Conservation (phyloP, 1,139 yeast genomes). For the Waltiozyma sp. region DNA sequence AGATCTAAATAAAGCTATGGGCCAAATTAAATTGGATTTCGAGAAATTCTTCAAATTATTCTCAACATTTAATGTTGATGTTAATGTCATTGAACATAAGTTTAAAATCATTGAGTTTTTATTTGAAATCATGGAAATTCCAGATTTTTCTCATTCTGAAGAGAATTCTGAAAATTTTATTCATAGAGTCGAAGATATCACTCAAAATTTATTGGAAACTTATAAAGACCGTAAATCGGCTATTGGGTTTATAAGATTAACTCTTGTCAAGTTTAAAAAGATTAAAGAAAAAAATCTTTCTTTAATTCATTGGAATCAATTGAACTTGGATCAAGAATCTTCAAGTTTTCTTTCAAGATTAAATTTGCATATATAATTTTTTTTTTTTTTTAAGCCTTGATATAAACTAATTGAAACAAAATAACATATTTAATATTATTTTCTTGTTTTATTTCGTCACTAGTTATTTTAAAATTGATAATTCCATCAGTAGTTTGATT, state of each 20-base stretch:
- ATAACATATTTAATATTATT: background rate
- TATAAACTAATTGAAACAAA: background rate
- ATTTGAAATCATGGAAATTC: background rate
- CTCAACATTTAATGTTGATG: background rate
- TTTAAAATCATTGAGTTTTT: background rate
- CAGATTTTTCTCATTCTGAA: background rate
- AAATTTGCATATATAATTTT: background rate
- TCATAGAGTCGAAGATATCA: background rate
- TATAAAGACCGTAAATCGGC: background rate
- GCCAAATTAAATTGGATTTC: background rate
- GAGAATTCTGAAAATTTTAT: background rate
- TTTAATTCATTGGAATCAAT: background rate
- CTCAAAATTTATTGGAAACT: background rate
- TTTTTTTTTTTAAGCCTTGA: background rate
- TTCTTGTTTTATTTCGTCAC: background rate
- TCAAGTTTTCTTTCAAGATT: background rate
- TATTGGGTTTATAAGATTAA: background rate
- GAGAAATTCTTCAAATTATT: background rate
- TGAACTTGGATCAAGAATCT: background rate
- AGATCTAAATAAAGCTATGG: background rate
- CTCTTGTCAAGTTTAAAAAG: background rate
- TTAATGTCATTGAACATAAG: background rate
- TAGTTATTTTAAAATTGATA: background rate
- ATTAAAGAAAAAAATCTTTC: background rate
- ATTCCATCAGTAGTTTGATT: background rate